Percentiles rank a stretch among this genome's conserved stretches.
Conservation (phyloP, 768 basidiomycete genomes). For the Suillus decipiens region DNA sequence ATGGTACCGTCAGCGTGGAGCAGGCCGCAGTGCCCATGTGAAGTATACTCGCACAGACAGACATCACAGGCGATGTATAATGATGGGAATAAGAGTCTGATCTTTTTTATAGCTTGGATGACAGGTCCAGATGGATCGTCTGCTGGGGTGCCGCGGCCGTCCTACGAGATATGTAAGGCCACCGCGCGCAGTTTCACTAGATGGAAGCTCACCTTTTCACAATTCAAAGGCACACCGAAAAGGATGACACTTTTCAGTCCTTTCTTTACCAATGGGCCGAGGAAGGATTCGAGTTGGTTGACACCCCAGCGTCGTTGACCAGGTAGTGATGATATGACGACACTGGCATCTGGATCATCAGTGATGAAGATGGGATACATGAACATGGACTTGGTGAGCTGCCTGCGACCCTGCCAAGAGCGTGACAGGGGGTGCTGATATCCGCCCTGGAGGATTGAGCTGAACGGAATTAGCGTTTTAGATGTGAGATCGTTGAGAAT, state of each 20-base stretch:
- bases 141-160: constrained; percentile 80
- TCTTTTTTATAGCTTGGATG: constrained; percentile 83
- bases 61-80: constrained; percentile 94
- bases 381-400: constrained; percentile 90
- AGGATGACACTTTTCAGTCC: constrained; percentile 92
- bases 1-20: constrained; percentile 76
- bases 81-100: constrained; percentile 75
- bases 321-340: constrained; percentile 75
- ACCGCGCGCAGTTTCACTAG: not conserved
- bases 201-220: constrained; percentile 64
- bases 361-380: constrained; percentile 99
- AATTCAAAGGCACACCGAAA: constrained; percentile 88
- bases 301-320: constrained; percentile 94
- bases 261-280: constrained; percentile 85
- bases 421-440: constrained; percentile 95
- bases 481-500: not conserved
- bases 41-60: constrained; percentile 99
- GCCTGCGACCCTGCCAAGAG: constrained; percentile 80
- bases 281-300: constrained; percentile 86
- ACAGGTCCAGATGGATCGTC: constrained; percentile 92
- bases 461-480: constrained; percentile 21
- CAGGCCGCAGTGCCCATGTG: constrained; percentile 94
- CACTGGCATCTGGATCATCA: constrained; percentile 87
- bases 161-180: constrained; percentile 45
- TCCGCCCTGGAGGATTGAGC: constrained; percentile 89